Conservation (phyloP, 2,329 filamentous ascomycete species). For the Epichloe scottii region DNA sequence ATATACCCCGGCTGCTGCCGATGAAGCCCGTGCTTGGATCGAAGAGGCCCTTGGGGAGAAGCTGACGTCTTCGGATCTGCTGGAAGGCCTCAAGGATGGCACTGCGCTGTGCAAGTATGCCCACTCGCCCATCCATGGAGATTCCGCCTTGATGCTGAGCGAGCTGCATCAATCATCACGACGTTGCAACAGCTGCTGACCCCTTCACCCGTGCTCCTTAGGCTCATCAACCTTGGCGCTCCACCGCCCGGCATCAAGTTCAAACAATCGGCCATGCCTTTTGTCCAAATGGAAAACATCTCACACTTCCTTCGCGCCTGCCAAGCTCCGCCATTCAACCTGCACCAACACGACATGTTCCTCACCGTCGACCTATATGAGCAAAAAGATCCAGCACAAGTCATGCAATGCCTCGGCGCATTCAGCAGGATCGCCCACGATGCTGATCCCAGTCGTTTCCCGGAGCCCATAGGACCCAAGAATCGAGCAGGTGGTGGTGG, state of each 20-base stretch:
- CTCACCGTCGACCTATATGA: constrained; percentile 95
- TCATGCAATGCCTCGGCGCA: constrained; percentile 80
- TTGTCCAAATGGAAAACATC: constrained; percentile 99
- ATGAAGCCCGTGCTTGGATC: constrained; percentile 77
- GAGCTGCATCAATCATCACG: too few relatives aligned
- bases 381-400: constrained; percentile 88
- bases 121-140: neutral
- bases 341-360: constrained; percentile 90
- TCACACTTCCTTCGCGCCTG: constrained; percentile 87
- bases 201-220: constrained; percentile 21
- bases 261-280: constrained; percentile 90
- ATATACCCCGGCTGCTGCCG: constrained; percentile 83
- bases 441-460: constrained; percentile 62
- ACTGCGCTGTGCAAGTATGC: constrained; percentile 81
- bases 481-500: constrained; percentile 32
- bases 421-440: constrained; percentile 80
- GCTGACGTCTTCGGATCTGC: constrained; percentile 60
- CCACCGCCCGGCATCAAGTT: constrained; percentile 73
- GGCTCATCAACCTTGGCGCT: constrained; percentile 68
- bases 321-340: constrained; percentile 69
- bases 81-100: constrained; percentile 82
- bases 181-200: neutral
- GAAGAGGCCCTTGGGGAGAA: constrained; percentile 65
- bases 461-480: constrained; percentile 63
- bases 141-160: neutral